A percentile compares a stretch with the other conserved stretches of the same genome.
These are phyloP conservation scores for Diaporthe destruens DNA, from an alignment of 2,329 filamentous ascomycete genomes.

Conservation along the genomic window DNA sequence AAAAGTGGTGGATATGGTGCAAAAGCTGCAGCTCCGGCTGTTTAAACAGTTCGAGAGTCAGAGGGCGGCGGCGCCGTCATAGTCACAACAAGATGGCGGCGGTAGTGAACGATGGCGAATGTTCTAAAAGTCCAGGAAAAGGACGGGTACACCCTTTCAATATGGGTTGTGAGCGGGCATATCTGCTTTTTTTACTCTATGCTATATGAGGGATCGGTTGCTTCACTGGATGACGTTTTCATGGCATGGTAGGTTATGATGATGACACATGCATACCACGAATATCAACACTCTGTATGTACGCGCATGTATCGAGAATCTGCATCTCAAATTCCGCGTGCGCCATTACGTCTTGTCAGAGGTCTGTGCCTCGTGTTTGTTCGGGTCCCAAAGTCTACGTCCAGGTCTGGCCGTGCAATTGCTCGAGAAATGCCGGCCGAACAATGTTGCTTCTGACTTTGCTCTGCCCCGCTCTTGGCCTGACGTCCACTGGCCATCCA, in stretches of 20 bases:
- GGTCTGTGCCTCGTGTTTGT: not conserved
- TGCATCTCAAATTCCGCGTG: not conserved
- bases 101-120: not conserved
- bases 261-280: conserved; percentile 10
- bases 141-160: not conserved
- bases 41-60: conserved; percentile 38
- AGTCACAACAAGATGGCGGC: not conserved
- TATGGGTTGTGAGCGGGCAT: conserved; percentile 8
- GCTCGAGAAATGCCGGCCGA: not conserved
- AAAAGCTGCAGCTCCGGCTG: conserved; percentile 40
- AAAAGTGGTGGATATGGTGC: conserved; percentile 41
- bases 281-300: conserved; percentile 10
- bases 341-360: not conserved
- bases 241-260: conserved; percentile 13
- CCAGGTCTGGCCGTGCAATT: too few species aligned
- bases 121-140: not conserved
- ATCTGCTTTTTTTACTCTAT: not conserved
- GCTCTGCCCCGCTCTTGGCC: conserved; percentile 13
- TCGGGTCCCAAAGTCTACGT: not conserved
- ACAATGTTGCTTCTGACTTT: not conserved
- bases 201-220: not conserved
- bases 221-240: not conserved
- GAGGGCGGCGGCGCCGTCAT: conserved; percentile 2
- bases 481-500: not conserved
- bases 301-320: not conserved